These are phyloP conservation scores for Scutellaria galericulata DNA, from an alignment of 257 asterid genomes.

Conservation along the genomic window DNA sequence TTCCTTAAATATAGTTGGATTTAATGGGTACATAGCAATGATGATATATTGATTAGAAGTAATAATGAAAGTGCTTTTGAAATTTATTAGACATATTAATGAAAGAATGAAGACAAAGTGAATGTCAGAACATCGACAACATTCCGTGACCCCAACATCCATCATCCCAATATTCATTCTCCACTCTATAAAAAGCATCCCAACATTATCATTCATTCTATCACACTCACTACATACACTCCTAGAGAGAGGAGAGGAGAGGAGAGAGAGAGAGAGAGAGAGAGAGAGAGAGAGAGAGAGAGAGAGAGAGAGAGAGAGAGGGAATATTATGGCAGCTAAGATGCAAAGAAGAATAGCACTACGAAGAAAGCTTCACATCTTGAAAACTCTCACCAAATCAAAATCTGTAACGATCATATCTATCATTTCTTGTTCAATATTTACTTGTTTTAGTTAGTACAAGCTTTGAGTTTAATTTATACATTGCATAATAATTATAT, in stretches of 20 bases:
- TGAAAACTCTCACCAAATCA: constrained; percentile 61
- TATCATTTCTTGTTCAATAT: not conserved
- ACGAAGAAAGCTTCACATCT: constrained; percentile 60
- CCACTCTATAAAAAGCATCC: constrained; percentile 46
- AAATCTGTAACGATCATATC: constrained; percentile 52
- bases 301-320: constrained; percentile 28
- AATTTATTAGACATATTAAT: constrained; percentile 37
- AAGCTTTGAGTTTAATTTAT: not conserved
- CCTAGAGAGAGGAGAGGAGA: not conserved
- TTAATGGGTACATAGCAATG: constrained; percentile 31
- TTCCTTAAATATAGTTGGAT: not conserved
- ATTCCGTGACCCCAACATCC: constrained; percentile 51
- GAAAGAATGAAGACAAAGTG: constrained; percentile 37
- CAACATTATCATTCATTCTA: not conserved
- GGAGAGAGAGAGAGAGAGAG: constrained; percentile 28
- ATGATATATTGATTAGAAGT: constrained; percentile 31
- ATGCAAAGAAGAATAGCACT: constrained; percentile 50
- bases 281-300: constrained; percentile 5
- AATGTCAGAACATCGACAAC: constrained; percentile 47
- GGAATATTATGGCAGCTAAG: constrained; percentile 38
- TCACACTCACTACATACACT: constrained; percentile 5
- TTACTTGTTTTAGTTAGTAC: not conserved
- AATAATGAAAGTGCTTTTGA: constrained; percentile 34
- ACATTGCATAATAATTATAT: too few relatives aligned
- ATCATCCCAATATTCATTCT: constrained; percentile 19